Evolutionary conservation across 2,329 filamentous ascomycete species (phyloP).

Genomic region (Fusarium nygamai): DNA sequence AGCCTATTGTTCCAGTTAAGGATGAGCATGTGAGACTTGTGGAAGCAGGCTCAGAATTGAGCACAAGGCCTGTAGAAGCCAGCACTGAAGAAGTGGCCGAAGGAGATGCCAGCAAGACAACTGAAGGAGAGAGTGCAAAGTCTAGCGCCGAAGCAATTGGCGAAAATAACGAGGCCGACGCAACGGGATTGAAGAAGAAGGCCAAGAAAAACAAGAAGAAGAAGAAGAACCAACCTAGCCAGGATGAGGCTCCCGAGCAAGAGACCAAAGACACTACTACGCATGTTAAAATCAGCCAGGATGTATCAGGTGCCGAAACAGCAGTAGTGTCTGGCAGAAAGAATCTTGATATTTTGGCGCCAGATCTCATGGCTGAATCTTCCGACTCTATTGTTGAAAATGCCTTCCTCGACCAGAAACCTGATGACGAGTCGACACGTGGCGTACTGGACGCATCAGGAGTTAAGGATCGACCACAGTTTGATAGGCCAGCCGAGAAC

Average conservation of each 20-base stretch:
- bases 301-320: background rate
- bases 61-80: background rate
- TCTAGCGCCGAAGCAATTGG: background rate
- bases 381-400: background rate
- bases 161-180: conserved; percentile 18
- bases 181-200: conserved; percentile 42
- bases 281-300: background rate
- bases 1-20: background rate
- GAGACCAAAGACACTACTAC: conserved; percentile 4
- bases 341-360: background rate
- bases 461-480: background rate
- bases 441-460: background rate
- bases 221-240: conserved; percentile 26
- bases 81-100: background rate
- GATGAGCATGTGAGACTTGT: background rate
- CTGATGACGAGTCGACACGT: background rate
- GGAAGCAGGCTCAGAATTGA: background rate
- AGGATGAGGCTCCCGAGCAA: conserved; percentile 9
- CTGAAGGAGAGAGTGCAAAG: background rate
- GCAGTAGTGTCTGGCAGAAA: background rate
- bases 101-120: background rate
- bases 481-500: background rate
- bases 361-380: background rate
- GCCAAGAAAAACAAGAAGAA: conserved; percentile 50
- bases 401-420: background rate